These are phyloP conservation scores for Fusarium incarnatum DNA, from an alignment of 2,329 filamentous ascomycete genomes.

Conservation along the genomic window DNA sequence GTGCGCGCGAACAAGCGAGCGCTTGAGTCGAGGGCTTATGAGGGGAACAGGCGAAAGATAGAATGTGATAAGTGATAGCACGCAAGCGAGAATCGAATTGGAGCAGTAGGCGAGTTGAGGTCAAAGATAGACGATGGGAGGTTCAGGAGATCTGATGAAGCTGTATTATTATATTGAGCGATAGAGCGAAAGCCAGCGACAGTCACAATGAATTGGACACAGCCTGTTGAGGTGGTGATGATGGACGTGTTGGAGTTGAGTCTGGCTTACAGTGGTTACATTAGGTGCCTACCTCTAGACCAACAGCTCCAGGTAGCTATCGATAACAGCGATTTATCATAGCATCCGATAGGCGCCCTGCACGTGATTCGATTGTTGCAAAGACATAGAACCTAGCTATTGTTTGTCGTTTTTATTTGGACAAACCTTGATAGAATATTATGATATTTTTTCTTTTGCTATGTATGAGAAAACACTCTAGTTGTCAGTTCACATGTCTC, in stretches of 20 bases:
- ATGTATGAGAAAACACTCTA: not conserved
- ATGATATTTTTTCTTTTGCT: not conserved
- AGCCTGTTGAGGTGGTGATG: slow-evolving; percentile 5
- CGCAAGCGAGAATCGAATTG: slow-evolving; percentile 1
- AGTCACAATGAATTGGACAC: slow-evolving; percentile 4
- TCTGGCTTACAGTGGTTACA: slow-evolving; percentile 45
- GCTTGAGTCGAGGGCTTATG: slow-evolving; percentile 10
- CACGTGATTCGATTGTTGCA: slow-evolving; percentile 40
- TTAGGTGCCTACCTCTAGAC: slow-evolving; percentile 24
- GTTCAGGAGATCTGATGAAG: not conserved
- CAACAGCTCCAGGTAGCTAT: slow-evolving; percentile 9
- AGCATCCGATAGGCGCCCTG: slow-evolving; percentile 39
- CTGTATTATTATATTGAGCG: not conserved
- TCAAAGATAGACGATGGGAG: not conserved
- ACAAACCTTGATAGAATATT: not conserved
- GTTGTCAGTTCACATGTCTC: slow-evolving; percentile 23
- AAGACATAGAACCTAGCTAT: not conserved
- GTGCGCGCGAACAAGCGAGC: slow-evolving; percentile 8
- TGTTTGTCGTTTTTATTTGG: not conserved
- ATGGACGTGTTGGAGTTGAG: slow-evolving; percentile 36
- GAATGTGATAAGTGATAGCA: slow-evolving; percentile 19
- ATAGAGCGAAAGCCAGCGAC: not conserved
- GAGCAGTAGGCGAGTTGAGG: not conserved
- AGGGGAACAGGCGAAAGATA: slow-evolving; percentile 15
- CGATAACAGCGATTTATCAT: not conserved